phyloP scores from a whole-genome alignment of 768 basidiomycete species.

The Rhizopogon vinicolor region DNA sequence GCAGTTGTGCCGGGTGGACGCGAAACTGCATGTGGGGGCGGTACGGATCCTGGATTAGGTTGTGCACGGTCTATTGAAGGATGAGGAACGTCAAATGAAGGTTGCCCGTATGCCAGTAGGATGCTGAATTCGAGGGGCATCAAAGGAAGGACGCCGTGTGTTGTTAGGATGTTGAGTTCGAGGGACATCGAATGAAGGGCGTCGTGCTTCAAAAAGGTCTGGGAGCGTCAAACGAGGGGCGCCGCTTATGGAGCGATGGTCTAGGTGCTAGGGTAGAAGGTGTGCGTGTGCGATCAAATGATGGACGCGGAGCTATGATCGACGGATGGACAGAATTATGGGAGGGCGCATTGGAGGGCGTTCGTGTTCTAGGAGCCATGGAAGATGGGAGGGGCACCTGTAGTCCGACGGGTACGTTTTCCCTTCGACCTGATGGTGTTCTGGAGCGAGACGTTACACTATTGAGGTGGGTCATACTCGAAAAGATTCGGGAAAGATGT shows the following conservation, averaged over 20 bases:
- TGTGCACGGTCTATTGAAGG: constrained; percentile 1
- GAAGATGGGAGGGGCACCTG: constrained; percentile 7
- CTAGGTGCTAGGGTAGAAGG: constrained; percentile 10
- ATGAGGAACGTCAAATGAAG: constrained; percentile 10
- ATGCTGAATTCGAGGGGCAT: constrained; percentile 3
- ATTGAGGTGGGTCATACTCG: constrained; percentile 6
- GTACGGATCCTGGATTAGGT: not conserved
- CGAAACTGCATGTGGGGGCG: not conserved
- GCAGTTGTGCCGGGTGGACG: constrained; percentile 7
- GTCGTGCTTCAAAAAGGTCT: constrained; percentile 1
- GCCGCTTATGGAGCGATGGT: constrained; percentile 12
- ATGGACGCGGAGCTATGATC: constrained; percentile 9
- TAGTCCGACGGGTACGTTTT: constrained; percentile 3
- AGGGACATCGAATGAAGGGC: constrained; percentile 13
- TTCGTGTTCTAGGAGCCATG: not conserved
- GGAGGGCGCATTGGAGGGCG: not conserved
- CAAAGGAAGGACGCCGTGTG: constrained; percentile 9
- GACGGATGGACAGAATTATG: constrained; percentile 5
- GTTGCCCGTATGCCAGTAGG: constrained; percentile 2
- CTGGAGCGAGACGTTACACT: constrained; percentile 9
- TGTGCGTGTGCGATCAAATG: constrained; percentile 12
- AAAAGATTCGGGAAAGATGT: constrained; percentile 8
- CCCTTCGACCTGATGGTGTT: constrained; percentile 7
- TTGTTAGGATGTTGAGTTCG: not conserved
- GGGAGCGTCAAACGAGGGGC: not conserved